Conservation (phyloP, 2,329 filamentous ascomycete species). For the Colletotrichum noveboracense region DNA sequence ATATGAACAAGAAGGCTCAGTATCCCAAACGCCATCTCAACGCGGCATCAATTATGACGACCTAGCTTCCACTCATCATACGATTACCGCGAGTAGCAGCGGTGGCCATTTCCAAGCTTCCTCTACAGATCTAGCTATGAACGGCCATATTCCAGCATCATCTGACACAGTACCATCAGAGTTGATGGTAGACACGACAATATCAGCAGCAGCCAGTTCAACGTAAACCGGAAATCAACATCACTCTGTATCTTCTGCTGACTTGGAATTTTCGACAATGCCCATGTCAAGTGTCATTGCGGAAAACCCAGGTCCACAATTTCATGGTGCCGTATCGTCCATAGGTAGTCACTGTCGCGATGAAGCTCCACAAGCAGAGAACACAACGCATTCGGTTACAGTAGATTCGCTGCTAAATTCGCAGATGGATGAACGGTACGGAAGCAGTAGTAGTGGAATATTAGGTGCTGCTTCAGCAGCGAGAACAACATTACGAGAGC, state of each 20-base stretch:
- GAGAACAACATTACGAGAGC: neutral
- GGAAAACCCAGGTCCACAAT: neutral
- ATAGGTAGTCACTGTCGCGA: neutral
- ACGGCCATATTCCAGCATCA: neutral
- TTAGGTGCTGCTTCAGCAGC: neutral
- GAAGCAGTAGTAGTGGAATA: neutral
- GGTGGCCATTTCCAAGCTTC: neutral
- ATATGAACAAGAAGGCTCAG: neutral
- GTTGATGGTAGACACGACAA: neutral
- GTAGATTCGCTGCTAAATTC: neutral
- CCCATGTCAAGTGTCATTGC: neutral
- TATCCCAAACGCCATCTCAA: neutral
- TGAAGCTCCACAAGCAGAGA: neutral
- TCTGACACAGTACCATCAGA: neutral
- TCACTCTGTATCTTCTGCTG: neutral
- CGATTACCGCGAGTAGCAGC: neutral
- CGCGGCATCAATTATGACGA: neutral
- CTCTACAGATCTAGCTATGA: neutral
- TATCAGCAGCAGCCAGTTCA: neutral
- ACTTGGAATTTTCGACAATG: neutral
- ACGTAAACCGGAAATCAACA: neutral
- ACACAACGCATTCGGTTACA: neutral
- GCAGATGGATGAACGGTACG: neutral
- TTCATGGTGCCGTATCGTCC: neutral
- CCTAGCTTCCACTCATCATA: neutral